phyloP scores from a whole-genome alignment of 768 basidiomycete species.

The Phylloporus arenicola region DNA sequence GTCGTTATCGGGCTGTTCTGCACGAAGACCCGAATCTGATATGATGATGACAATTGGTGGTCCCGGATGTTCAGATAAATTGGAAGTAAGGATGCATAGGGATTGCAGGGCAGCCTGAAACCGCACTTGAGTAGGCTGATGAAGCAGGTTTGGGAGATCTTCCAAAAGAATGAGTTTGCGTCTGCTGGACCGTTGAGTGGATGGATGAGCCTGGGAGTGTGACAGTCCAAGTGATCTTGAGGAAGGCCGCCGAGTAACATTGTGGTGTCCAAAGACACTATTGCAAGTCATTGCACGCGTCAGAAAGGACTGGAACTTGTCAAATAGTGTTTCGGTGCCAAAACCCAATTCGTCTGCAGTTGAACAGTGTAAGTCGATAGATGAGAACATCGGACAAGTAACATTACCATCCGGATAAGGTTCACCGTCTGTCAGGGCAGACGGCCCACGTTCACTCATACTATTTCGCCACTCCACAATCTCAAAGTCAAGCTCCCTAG shows the following conservation, averaged over 20 bases:
- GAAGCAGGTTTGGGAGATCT: constrained; percentile 87
- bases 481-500: constrained; percentile 69
- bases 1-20: constrained; percentile 50
- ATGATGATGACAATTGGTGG: constrained; percentile 77
- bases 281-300: constrained; percentile 59
- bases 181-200: constrained; percentile 15
- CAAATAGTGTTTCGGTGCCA: constrained; percentile 35
- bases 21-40: constrained; percentile 76
- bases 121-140: constrained; percentile 55
- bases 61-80: constrained; percentile 18
- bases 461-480: constrained; percentile 83
- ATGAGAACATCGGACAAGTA: not conserved
- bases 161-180: constrained; percentile 75
- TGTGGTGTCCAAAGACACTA: constrained; percentile 38
- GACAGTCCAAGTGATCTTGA: constrained; percentile 1
- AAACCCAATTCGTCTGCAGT: constrained; percentile 11
- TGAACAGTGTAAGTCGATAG: not conserved
- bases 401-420: constrained; percentile 6
- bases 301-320: constrained; percentile 75
- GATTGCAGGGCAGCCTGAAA: constrained; percentile 69
- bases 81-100: constrained; percentile 37
- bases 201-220: constrained; percentile 1
- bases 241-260: constrained; percentile 8
- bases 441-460: constrained; percentile 43
- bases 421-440: constrained; percentile 17